A percentile compares a stretch with the other conserved stretches of the same genome.
Conservation (phyloP, 345 rosid species). For the Dipteronia dyeriana region DNA sequence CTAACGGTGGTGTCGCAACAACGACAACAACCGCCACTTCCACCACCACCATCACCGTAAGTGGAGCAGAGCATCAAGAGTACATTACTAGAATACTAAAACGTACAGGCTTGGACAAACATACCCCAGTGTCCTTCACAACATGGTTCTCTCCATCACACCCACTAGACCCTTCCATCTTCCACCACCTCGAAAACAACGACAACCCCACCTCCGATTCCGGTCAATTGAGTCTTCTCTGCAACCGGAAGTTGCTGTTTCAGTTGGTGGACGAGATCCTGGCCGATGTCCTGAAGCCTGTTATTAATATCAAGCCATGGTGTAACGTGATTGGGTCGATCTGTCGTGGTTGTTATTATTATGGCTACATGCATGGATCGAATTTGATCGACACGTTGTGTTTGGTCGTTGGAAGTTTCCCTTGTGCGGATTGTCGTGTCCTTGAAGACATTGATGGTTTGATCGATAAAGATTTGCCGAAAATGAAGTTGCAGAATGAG, state of each 20-base stretch:
- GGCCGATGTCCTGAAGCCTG: constrained; percentile 55
- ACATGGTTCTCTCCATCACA: constrained; percentile 68
- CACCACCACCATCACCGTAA: constrained; percentile 22
- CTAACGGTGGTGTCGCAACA: constrained; percentile 17
- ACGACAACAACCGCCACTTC: constrained; percentile 8
- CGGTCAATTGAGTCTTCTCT: constrained; percentile 38
- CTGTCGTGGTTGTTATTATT: background rate
- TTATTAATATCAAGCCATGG: constrained; percentile 55
- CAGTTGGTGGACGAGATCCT: constrained; percentile 67
- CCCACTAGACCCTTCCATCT: constrained; percentile 70
- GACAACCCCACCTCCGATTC: background rate
- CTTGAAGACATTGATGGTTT: constrained; percentile 70
- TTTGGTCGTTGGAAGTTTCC: constrained; percentile 39
- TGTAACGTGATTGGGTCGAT: background rate
- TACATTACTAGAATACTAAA: constrained; percentile 59
- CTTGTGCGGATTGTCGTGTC: constrained; percentile 52
- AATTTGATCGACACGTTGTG: constrained; percentile 41
- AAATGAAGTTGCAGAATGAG: constrained; percentile 19
- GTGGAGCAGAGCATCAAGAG: constrained; percentile 40
- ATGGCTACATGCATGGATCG: constrained; percentile 34
- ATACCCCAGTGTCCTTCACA: constrained; percentile 46
- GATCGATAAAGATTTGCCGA: constrained; percentile 52
- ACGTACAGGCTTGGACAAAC: constrained; percentile 52
- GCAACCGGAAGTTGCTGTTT: constrained; percentile 70
- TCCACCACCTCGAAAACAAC: constrained; percentile 56